A percentile compares a stretch with the other conserved stretches of the same genome.
These are phyloP conservation scores for Xylaria sp. DNA, from an alignment of 2,329 filamentous ascomycete species.

Conservation along the genomic window DNA sequence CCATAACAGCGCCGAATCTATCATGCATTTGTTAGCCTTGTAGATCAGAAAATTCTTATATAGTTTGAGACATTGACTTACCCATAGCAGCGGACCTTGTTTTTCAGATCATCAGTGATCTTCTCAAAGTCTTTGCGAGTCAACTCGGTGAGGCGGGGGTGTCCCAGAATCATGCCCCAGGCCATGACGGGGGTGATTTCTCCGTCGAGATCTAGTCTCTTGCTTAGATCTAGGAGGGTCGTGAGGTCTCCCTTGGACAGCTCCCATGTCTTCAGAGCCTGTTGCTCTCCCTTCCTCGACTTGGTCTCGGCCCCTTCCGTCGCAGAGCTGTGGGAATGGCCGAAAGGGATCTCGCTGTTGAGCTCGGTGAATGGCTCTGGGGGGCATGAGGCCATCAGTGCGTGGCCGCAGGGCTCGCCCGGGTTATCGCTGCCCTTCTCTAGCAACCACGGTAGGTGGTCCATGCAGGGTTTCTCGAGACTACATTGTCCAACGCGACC, in stretches of 20 bases:
- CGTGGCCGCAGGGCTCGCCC: slow-evolving; percentile 83
- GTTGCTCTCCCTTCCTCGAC: slow-evolving; percentile 51
- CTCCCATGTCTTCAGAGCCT: slow-evolving; percentile 79
- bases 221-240: slow-evolving; percentile 86
- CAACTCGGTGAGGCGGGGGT: slow-evolving; percentile 75
- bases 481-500: slow-evolving; percentile 62
- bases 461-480: slow-evolving; percentile 93
- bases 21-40: slow-evolving; percentile 23
- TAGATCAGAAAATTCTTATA: not conserved
- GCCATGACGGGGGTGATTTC: slow-evolving; percentile 97
- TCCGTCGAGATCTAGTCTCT: slow-evolving; percentile 82
- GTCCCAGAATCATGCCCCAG: slow-evolving; percentile 81
- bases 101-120: slow-evolving; percentile 77
- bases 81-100: slow-evolving; percentile 94
- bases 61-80: slow-evolving; percentile 56
- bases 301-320: slow-evolving; percentile 54
- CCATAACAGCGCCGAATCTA: slow-evolving; percentile 72
- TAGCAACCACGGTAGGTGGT: slow-evolving; percentile 84
- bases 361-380: slow-evolving; percentile 70
- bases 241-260: slow-evolving; percentile 79
- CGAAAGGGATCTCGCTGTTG: slow-evolving; percentile 64
- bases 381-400: slow-evolving; percentile 91
- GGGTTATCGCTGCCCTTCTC: slow-evolving; percentile 69
- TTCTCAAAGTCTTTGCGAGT: slow-evolving; percentile 74
- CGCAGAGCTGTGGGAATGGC: slow-evolving; percentile 52